These are phyloP conservation scores for Homolaphlyctis polyrhiza DNA, from an alignment of 371 early-diverging fungal genomes.

Conservation along the genomic window DNA sequence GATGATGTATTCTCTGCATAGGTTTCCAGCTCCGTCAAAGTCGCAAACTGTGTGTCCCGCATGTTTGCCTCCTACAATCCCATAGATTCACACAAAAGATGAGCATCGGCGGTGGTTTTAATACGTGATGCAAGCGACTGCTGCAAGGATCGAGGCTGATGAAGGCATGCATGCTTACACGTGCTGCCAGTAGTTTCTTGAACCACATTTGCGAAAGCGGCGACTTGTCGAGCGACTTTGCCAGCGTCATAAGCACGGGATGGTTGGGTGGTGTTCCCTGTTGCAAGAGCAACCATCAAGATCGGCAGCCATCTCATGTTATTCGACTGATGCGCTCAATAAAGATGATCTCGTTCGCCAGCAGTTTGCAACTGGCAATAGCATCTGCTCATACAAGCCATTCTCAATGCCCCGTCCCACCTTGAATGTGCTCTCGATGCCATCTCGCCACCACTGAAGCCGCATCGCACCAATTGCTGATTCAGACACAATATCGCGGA, in stretches of 20 bases:
- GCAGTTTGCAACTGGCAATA: neutral
- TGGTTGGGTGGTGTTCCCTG: constrained; percentile 72
- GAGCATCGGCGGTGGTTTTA: neutral
- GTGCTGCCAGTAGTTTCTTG: constrained; percentile 67
- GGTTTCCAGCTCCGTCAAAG: constrained; percentile 71
- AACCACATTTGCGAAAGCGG: constrained; percentile 61
- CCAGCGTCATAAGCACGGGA: constrained; percentile 52
- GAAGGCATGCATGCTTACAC: too few species aligned
- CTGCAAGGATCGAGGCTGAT: neutral
- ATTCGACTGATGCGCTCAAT: neutral
- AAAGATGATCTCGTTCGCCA: neutral
- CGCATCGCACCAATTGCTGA: constrained; percentile 71
- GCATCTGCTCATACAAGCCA: neutral
- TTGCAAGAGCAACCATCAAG: neutral
- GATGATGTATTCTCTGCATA: constrained; percentile 87
- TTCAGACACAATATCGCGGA: constrained; percentile 69
- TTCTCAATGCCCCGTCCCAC: constrained; percentile 24
- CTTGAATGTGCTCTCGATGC: constrained; percentile 63
- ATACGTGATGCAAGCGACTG: neutral
- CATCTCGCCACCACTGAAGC: constrained; percentile 64
- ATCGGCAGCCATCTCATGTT: neutral
- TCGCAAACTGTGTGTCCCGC: constrained; percentile 62
- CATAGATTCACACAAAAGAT: neutral
- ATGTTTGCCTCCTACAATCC: constrained; percentile 57
- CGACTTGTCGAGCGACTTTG: constrained; percentile 43